Base-by-base conservation (phyloP, 2,329 filamentous ascomycete species). In the Pseudogymnoascus sp. region DNA sequence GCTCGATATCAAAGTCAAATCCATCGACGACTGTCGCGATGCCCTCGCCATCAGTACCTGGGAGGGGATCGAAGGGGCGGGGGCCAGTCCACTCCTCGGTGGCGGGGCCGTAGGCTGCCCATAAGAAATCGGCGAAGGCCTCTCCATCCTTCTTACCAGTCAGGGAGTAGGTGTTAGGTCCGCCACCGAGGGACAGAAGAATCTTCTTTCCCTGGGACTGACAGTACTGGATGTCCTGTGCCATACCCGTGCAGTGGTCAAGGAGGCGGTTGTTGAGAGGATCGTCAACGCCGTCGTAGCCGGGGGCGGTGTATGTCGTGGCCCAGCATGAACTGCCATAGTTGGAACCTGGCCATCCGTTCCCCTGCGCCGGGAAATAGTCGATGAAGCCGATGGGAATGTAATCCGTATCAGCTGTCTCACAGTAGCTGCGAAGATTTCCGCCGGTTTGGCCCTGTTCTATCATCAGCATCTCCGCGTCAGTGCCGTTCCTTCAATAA, bases 311-410 rank as follows among this genome's bases (percentile, higher is more conserved):
- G 60, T 75, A 76, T 0, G 69, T 68, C 10, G 68, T 64, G 12
- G 67, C 68, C 42, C 72, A 74, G 66, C 77, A 79, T 60, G 75
- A 72, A 63, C 78, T 78, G 4, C 76, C 77, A 64, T 77, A 78
- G 67, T 79, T 76, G 40, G 75, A 71, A 1, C 73, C 76, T 1
- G 76, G 75, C 37, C 73, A 72, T 18, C 77, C 77, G 62, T 79
- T 76, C n/a, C 73, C 76, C 64, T 78, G 74, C 4, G 72, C 70
- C 10, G 77, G 76, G 66, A 79, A 79, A 4, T 75, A 68, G 62
- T 76, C 68, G 18, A 79, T 74, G 65, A 79, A 79, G 2, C 74
- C 77, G 4, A 79, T 70, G 12, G 78, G 71, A 65, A 80, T 78
- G 12, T 79, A 72, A 63, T 79, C 78, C 60, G 79, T 73, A 23